Percentiles rank a stretch among this genome's conserved stretches.
These are phyloP conservation scores for Malus hybrid DNA, from an alignment of 331 rosid species.

Conservation along the genomic window DNA sequence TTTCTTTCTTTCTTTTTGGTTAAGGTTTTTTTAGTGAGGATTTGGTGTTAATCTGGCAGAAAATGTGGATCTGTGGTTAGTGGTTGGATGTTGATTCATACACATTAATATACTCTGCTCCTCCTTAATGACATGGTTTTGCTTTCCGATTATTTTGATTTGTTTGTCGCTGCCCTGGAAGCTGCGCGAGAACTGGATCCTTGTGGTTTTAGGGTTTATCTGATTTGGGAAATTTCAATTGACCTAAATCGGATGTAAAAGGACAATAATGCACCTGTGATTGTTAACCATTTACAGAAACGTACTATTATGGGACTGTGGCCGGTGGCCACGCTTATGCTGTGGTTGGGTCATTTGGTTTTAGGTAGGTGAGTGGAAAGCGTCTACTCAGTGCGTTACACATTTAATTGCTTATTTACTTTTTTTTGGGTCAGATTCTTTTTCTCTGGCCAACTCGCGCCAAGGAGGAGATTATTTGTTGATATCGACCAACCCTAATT, in stretches of 20 bases:
- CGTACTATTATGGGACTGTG: background rate
- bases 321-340: background rate
- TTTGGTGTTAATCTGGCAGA: constrained; percentile 5
- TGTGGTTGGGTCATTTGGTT: background rate
- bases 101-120: constrained; percentile 18
- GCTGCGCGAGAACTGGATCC: too few relatives aligned
- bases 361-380: too few relatives aligned
- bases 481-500: too few relatives aligned
- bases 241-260: background rate
- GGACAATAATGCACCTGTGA: background rate
- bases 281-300: background rate
- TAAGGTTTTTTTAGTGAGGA: background rate
- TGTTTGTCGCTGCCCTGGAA: too few relatives aligned
- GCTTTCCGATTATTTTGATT: background rate
- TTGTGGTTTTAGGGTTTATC: background rate
- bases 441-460: background rate
- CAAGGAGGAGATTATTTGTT: background rate
- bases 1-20: background rate
- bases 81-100: constrained; percentile 10
- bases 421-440: too few relatives aligned
- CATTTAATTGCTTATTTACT: background rate
- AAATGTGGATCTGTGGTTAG: background rate
- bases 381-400: background rate
- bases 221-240: background rate
- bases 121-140: background rate